Evolutionary conservation across 768 basidiomycete genomes (phyloP), one percentile per base, ranked within the genome.

Genomic region (Leucogyrophana mollusca): DNA sequence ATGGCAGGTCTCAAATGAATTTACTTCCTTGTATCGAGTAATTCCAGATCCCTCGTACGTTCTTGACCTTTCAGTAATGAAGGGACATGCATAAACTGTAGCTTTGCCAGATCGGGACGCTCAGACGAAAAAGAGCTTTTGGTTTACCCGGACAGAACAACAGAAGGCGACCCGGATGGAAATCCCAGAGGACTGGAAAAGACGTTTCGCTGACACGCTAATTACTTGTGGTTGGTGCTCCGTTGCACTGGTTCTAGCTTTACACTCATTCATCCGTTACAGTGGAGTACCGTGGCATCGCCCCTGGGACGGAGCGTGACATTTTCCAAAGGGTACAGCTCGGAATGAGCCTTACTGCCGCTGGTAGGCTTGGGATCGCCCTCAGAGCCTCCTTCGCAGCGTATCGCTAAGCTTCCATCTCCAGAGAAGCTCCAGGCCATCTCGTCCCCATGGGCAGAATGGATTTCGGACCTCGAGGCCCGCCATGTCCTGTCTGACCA

Each of bases 281-380:
- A 90, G 89, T 89, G 39, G 86, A 90, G 63, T 92, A 91, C 54
- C 62, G 69, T 27, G 60, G 70, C 22, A 66, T 92, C 1, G 61
- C 73, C 2, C 71, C 77, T 10, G 70, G 72, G 4, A 67, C 73
- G 4, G 88, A 92, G 61, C 79, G 89, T 40, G 90, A 92, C 43
- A 83, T 91, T 17, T 90, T 89, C 57, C 85, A 88, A 54, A 73
- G 90, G 21, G 90, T 93, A 13, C 90, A 93, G 54, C 63, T 92
- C 33, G 90, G 90, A 44, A 80, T 89, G 69, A 70, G 79, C 13
- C 70, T 93, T 38, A 84, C 85, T 7, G 76, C 82, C 17, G 85
- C 88, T 59, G 87, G 88, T 85, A 56, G 36, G 68, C 55, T 13
- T 27, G 47, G 20, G 43, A 10, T 22, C 14, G 13, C 25, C 20